A percentile compares a stretch with the other conserved stretches of the same genome.
phyloP scores from a whole-genome alignment of 352 stramenopile species.

The Hyaloperonospora arabidopsidis region DNA sequence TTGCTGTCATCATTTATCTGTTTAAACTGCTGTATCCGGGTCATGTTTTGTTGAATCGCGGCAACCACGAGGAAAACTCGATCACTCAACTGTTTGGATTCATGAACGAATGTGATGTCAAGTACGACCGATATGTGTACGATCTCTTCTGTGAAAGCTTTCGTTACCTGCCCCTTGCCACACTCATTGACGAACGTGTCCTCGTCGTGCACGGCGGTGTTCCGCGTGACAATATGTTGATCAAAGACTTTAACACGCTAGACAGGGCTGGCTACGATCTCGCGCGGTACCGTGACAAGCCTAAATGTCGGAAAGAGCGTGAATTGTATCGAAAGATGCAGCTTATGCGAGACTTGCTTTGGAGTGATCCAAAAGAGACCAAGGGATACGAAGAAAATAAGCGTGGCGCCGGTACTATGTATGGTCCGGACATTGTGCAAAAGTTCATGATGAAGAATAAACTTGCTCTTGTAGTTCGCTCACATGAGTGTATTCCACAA shows the following conservation, averaged over 20 bases:
- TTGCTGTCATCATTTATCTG: conserved; percentile 71
- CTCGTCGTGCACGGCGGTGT: conserved; percentile 74
- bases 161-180: conserved; percentile 63
- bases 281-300: conserved; percentile 60
- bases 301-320: conserved; percentile 41
- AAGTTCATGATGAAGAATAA: conserved; percentile 86
- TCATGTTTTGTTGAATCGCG: conserved; percentile 70
- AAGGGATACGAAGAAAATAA: conserved; percentile 78
- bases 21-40: conserved; percentile 75
- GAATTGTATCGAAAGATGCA: conserved; percentile 56
- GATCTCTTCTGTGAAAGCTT: conserved; percentile 81
- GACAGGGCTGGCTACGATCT: conserved; percentile 67
- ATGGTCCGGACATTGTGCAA: conserved; percentile 67
- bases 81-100: conserved; percentile 85
- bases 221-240: conserved; percentile 42
- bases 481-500: conserved; percentile 75
- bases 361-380: conserved; percentile 62
- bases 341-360: conserved; percentile 74
- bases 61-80: conserved; percentile 82
- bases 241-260: conserved; percentile 57
- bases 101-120: conserved; percentile 79
- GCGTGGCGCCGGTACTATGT: conserved; percentile 69
- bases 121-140: conserved; percentile 75
- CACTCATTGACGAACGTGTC: conserved; percentile 66
- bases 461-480: conserved; percentile 71